Percentiles rank a stretch among this genome's conserved stretches.
Conservation (phyloP, 1,284 basidiomycete species). For the Ceratobasidium sp. region DNA sequence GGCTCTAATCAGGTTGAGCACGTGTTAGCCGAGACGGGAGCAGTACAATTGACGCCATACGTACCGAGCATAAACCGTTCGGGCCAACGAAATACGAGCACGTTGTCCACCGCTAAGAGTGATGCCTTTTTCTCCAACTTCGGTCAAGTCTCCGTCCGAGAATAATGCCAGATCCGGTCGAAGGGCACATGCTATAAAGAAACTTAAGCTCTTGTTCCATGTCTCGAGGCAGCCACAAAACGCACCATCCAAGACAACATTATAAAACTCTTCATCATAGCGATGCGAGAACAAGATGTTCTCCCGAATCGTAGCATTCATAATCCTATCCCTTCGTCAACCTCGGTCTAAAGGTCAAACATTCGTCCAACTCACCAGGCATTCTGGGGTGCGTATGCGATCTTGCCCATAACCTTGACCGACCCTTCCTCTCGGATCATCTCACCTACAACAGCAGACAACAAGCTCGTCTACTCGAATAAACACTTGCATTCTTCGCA, state of each 20-base stretch:
- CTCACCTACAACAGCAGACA: slow-evolving; percentile 85
- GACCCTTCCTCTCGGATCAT: slow-evolving; percentile 82
- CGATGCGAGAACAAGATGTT: slow-evolving; percentile 92
- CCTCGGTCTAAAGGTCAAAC: not conserved
- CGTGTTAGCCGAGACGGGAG: too few species aligned
- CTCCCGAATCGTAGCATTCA: slow-evolving; percentile 82
- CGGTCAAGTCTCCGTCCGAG: slow-evolving; percentile 72
- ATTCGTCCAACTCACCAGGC: slow-evolving; percentile 67
- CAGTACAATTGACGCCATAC: too few species aligned
- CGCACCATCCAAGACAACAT: slow-evolving; percentile 76
- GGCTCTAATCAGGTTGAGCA: too few species aligned
- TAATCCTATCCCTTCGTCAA: slow-evolving; percentile 61
- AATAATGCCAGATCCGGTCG: slow-evolving; percentile 80
- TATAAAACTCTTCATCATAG: slow-evolving; percentile 81
- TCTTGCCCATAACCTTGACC: slow-evolving; percentile 71
- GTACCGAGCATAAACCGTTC: slow-evolving; percentile 55
- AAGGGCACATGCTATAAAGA: slow-evolving; percentile 79
- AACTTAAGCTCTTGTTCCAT: not conserved
- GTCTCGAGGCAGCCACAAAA: not conserved
- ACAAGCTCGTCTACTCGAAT: slow-evolving; percentile 63
- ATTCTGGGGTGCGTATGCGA: slow-evolving; percentile 91
- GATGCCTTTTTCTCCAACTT: slow-evolving; percentile 69
- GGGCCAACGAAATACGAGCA: slow-evolving; percentile 65
- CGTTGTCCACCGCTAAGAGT: slow-evolving; percentile 65
- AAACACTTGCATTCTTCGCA: not conserved